A percentile compares a stretch with the other conserved stretches of the same genome.
These are phyloP conservation scores for Rhynchosporium graminicola DNA, from an alignment of 2,329 filamentous ascomycete genomes.

Conservation along the genomic window DNA sequence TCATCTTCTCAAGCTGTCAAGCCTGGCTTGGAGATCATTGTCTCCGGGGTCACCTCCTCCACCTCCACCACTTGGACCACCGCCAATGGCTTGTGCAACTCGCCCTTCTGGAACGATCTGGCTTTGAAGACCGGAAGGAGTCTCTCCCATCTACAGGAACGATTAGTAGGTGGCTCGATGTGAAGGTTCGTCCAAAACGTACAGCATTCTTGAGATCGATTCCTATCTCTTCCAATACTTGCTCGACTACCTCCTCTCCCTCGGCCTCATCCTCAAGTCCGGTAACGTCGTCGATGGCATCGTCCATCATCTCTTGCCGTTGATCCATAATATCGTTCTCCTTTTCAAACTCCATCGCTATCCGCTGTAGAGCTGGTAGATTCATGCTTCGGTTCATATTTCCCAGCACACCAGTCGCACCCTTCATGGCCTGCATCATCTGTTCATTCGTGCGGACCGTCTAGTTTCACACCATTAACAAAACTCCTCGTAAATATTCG, in stretches of 20 bases:
- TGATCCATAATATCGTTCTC: constrained; percentile 99
- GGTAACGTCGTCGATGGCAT: constrained; percentile 95
- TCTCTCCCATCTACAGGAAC: constrained; percentile 76
- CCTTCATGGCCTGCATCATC: constrained; percentile 99
- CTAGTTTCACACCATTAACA: constrained; percentile 47
- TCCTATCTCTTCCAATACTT: constrained; percentile 95
- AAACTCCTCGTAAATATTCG: background rate
- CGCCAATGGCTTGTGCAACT: constrained; percentile 85
- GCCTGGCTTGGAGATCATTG: constrained; percentile 88
- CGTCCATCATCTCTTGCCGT: constrained; percentile 99
- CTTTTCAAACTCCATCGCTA: constrained; percentile 98
- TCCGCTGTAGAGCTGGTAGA: constrained; percentile 88
- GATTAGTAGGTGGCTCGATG: constrained; percentile 20
- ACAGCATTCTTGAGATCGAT: constrained; percentile 89
- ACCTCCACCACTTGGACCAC: constrained; percentile 61
- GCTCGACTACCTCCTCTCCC: constrained; percentile 94
- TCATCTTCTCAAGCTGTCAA: constrained; percentile 70
- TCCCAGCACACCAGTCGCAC: constrained; percentile 85
- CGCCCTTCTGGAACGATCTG: constrained; percentile 70
- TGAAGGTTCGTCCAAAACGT: constrained; percentile 45
- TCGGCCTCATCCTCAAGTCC: constrained; percentile 90
- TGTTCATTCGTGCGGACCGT: constrained; percentile 98
- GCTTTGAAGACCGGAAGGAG: constrained; percentile 80
- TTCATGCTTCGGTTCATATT: constrained; percentile 99
- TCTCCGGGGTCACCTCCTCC: constrained; percentile 61